phyloP scores from a whole-genome alignment of 176 grass and related monocot species.

The Secale cereale region DNA sequence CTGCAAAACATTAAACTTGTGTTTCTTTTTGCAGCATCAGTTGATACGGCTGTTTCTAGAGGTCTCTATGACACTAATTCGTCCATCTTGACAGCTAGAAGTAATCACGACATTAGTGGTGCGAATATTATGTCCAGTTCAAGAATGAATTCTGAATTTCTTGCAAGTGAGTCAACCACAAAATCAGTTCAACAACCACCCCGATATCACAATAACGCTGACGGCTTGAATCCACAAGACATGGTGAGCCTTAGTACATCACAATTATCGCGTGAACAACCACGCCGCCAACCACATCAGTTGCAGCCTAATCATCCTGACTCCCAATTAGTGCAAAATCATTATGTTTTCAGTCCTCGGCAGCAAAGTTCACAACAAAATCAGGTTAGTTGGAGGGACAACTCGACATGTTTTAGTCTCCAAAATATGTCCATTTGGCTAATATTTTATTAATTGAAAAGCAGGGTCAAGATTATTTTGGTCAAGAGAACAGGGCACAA shows the following conservation, averaged over 20 bases:
- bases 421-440: neutral
- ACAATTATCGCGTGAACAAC: slow-evolving; percentile 38
- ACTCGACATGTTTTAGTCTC: neutral
- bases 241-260: slow-evolving; percentile 45
- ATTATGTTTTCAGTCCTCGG: neutral
- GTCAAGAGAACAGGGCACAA: slow-evolving; percentile 33
- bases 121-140: slow-evolving; percentile 39
- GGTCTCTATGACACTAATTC: slow-evolving; percentile 33
- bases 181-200: slow-evolving; percentile 41
- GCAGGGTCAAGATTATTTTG: slow-evolving; percentile 33
- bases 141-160: slow-evolving; percentile 24
- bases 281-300: slow-evolving; percentile 34
- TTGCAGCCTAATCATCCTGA: slow-evolving; percentile 19
- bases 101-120: slow-evolving; percentile 31
- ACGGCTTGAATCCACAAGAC: slow-evolving; percentile 47
- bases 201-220: slow-evolving; percentile 34
- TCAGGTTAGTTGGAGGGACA: neutral
- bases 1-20: neutral
- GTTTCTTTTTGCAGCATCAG: slow-evolving; percentile 19
- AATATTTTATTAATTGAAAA: slow-evolving; percentile 34
- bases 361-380: neutral
- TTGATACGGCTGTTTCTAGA: slow-evolving; percentile 34
- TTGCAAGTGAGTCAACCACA: slow-evolving; percentile 35
- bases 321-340: slow-evolving; percentile 33
- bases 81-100: slow-evolving; percentile 39